phyloP scores from a whole-genome alignment of 768 basidiomycete species.

The Cubamyces sp. region DNA sequence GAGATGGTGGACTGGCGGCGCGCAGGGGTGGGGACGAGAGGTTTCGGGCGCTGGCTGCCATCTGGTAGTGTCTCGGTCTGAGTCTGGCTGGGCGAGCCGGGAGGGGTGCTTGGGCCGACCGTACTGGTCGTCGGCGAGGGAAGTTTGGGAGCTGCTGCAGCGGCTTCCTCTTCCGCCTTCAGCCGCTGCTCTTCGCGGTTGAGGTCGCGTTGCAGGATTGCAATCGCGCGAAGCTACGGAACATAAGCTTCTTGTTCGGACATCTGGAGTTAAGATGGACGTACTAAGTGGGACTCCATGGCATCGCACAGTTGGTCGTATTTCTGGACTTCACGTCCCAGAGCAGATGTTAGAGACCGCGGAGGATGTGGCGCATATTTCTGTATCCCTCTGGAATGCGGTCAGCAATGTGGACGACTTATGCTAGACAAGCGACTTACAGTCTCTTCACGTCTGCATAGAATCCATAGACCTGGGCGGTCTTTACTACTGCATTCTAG shows the following conservation, averaged over 20 bases:
- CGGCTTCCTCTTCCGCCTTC: conserved; percentile 47
- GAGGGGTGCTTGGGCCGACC: conserved; percentile 16
- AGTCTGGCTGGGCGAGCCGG: conserved; percentile 23
- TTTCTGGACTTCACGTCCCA: conserved; percentile 76
- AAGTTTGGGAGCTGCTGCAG: conserved; percentile 37
- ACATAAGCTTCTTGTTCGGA: not conserved
- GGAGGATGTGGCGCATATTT: conserved; percentile 65
- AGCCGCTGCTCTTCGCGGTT: conserved; percentile 61
- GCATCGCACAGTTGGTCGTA: conserved; percentile 82
- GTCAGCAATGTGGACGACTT: not conserved
- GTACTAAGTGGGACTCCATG: conserved; percentile 72
- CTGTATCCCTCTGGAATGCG: conserved; percentile 53
- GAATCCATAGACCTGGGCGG: conserved; percentile 72
- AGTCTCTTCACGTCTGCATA: conserved; percentile 66
- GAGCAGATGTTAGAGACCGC: conserved; percentile 60
- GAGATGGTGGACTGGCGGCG: conserved; percentile 78
- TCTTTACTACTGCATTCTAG: conserved; percentile 68
- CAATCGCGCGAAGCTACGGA: conserved; percentile 67
- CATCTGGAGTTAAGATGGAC: conserved; percentile 30
- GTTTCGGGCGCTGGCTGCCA: conserved; percentile 14
- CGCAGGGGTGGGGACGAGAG: conserved; percentile 36
- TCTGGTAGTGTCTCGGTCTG: conserved; percentile 18
- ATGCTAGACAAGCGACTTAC: conserved; percentile 51
- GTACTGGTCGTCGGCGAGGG: conserved; percentile 36
- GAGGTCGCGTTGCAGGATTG: conserved; percentile 72